These are phyloP conservation scores for Salix brachista DNA, from an alignment of 345 rosid genomes.

Conservation along the genomic window DNA sequence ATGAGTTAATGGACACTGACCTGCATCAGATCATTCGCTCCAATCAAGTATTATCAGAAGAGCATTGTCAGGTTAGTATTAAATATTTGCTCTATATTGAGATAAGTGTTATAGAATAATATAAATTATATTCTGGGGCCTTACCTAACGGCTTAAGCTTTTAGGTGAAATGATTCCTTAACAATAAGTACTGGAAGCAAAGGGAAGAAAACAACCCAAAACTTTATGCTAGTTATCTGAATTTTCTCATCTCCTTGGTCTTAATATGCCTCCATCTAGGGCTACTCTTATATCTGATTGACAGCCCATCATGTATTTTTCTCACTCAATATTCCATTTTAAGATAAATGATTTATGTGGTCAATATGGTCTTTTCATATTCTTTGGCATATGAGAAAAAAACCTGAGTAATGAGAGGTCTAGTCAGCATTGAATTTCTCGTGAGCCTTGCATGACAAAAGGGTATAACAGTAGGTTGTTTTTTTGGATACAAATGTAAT, in stretches of 20 bases:
- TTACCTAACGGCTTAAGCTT: too few relatives aligned
- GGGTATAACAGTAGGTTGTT: not conserved
- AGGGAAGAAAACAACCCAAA: not conserved
- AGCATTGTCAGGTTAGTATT: conserved; percentile 68
- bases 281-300: not conserved
- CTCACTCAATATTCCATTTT: not conserved
- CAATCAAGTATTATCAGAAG: conserved; percentile 50
- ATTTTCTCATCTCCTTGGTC: not conserved
- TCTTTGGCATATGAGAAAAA: not conserved
- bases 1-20: conserved; percentile 78
- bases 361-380: not conserved
- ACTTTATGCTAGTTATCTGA: not conserved
- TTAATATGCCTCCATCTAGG: not conserved
- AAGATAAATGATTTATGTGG: not conserved
- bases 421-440: not conserved
- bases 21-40: conserved; percentile 61
- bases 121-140: too few relatives aligned
- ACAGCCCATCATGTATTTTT: not conserved
- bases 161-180: too few relatives aligned
- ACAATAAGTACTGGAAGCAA: not conserved
- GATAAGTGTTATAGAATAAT: not conserved
- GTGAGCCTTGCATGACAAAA: not conserved
- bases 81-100: not conserved
- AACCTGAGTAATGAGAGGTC: not conserved
- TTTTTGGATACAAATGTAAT: not conserved